These are phyloP conservation scores for Poterioochromonas sp. DNA, from an alignment of 352 stramenopile genomes.

Conservation along the genomic window DNA sequence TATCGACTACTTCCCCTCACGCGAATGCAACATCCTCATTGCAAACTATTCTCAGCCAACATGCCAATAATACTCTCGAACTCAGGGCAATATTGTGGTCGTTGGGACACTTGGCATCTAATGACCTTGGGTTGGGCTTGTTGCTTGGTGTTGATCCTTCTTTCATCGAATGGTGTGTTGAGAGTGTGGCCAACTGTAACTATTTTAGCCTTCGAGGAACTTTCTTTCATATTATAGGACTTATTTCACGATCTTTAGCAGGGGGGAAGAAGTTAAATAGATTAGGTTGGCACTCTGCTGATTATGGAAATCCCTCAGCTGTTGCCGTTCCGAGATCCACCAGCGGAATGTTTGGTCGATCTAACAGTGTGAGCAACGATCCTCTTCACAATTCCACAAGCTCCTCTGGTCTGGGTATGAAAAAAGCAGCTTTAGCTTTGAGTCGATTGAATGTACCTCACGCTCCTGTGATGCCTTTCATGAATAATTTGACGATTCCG, in stretches of 20 bases:
- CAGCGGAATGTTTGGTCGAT: too few relatives aligned
- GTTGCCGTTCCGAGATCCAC: background rate
- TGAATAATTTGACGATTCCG: too few relatives aligned
- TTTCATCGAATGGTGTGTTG: constrained; percentile 29
- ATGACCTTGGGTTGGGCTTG: background rate
- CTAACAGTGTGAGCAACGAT: too few relatives aligned
- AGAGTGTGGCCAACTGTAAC: background rate
- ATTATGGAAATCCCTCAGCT: background rate
- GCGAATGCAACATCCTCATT: background rate
- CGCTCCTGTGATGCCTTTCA: too few relatives aligned
- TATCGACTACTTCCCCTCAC: background rate
- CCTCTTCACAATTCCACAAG: too few relatives aligned
- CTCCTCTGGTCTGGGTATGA: background rate
- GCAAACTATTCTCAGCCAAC: background rate
- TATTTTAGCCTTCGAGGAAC: background rate
- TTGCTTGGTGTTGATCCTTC: background rate
- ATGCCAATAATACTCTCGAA: background rate
- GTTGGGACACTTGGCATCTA: constrained; percentile 20
- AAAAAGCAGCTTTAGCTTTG: background rate
- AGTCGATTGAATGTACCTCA: too few relatives aligned
- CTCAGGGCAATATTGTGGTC: background rate
- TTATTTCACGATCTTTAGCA: background rate
- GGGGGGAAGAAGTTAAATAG: background rate
- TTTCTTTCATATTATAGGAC: background rate
- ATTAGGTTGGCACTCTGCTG: background rate